Base-by-base conservation (phyloP, 2,329 filamentous ascomycete genomes). In the Pyrenochaeta sp. region DNA sequence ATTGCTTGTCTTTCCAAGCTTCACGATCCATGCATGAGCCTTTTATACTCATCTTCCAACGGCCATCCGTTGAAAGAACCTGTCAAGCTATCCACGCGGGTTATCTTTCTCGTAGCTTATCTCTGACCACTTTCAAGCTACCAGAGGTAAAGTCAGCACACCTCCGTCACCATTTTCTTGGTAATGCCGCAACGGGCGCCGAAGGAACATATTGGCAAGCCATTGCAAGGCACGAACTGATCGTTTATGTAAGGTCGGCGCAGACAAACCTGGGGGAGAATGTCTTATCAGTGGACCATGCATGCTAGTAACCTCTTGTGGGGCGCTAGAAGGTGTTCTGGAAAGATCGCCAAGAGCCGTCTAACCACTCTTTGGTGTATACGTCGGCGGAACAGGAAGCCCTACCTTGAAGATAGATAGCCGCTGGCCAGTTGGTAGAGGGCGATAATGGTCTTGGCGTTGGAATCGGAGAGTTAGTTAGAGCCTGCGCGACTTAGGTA, bases 241-340 rank as follows among this genome's bases (percentile, higher is more conserved):
- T 42, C 35, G 34, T 30, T 43, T 37, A 13, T 42, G 31, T 35
- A 24, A 18, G 17, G 21, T 34, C 24, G 20, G 24, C 24, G 21
- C 20, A 24, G 24, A 9, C 17, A 21, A 6, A 5, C 29, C 23
- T 27, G 11, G 27, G 24, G 27, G 41, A 29, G 36, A 19, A 20
- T 18, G 27, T 28, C 41, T 53, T 53, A 53, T 53, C 46, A 50
- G 49, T 44, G 23, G 36, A 32, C 32, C 36, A 39, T 41, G 30
- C 42, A 40, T 27, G 17, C 35, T 19, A 50, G n/a, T 36, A 38
- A 37, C 38, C 34, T 23, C 15, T 39, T 18, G 34, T 13, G 15
- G 28, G 21, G 28, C 30, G 27, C 45, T 50, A 43, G 35, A 29
- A 46, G 20, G 19, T 20, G 10, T n/a, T 41, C 21, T n/a, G 26